Evolutionary conservation across 2,329 filamentous ascomycete species (phyloP).

Genomic region (Exophiala dermatitidis): DNA sequence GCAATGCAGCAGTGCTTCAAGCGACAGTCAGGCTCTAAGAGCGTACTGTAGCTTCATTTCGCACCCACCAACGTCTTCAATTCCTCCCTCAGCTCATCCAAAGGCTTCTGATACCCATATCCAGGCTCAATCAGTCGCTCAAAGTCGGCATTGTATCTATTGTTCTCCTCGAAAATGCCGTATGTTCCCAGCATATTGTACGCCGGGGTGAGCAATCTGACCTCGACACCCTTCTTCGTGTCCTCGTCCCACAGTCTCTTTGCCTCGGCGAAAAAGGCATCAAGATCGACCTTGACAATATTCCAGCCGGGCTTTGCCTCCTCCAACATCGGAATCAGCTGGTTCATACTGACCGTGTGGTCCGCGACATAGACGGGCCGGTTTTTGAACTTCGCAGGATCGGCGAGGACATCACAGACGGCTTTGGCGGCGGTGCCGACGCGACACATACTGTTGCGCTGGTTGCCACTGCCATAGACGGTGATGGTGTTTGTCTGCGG

Average conservation of each 20-base stretch:
- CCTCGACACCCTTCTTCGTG: slow-evolving; percentile 6
- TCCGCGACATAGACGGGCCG: slow-evolving; percentile 12
- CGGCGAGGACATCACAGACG: slow-evolving; percentile 8
- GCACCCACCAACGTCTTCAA: slow-evolving; percentile 6
- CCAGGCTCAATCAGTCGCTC: slow-evolving; percentile 8
- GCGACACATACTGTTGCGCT: slow-evolving; percentile 12
- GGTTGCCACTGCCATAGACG: slow-evolving; percentile 10
- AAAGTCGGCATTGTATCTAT: slow-evolving; percentile 11
- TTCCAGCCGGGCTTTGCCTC: slow-evolving; percentile 9
- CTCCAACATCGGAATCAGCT: slow-evolving; percentile 9
- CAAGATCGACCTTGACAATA: slow-evolving; percentile 8
- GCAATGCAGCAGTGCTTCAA: no score
- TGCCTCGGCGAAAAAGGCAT: slow-evolving; percentile 7
- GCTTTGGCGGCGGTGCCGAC: slow-evolving; percentile 8
- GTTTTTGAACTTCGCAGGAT: slow-evolving; percentile 7
- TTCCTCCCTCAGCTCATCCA: slow-evolving; percentile 8
- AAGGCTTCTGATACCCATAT: slow-evolving; percentile 7
- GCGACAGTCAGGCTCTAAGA: no score
- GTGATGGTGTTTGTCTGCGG: slow-evolving; percentile 10
- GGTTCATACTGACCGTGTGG: slow-evolving; percentile 13
- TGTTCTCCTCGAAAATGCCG: slow-evolving; percentile 13
- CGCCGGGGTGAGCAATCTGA: slow-evolving; percentile 4
- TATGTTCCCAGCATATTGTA: slow-evolving; percentile 14
- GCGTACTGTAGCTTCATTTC: neutral
- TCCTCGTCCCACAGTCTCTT: slow-evolving; percentile 14